These are phyloP conservation scores for Botryotinia globosa DNA, from an alignment of 2,329 filamentous ascomycete species.

Conservation along the genomic window DNA sequence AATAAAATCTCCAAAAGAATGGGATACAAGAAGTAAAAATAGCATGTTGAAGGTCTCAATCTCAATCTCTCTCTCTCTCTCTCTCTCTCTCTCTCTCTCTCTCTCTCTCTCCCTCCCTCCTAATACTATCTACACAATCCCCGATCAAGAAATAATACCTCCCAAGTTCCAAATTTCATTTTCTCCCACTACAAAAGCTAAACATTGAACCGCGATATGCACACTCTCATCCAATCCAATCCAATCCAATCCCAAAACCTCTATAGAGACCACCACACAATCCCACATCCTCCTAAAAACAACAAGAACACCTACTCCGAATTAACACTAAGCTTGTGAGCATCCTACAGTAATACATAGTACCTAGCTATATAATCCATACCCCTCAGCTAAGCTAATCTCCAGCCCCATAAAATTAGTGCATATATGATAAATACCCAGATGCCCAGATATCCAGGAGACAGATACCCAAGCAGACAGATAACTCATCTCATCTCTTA, in stretches of 20 bases:
- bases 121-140: neutral
- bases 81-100: no score
- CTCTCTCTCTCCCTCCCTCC: no score
- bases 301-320: neutral
- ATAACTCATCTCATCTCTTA: no score
- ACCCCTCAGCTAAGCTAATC: neutral
- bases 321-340: neutral
- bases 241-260: neutral
- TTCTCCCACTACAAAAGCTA: rapidly evolving
- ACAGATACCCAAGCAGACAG: neutral
- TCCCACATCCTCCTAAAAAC: neutral
- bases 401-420: neutral
- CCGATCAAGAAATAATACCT: neutral
- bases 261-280: neutral
- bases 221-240: neutral
- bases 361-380: neutral
- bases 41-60: neutral
- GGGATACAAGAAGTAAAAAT: neutral
- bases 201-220: rapidly evolving
- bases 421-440: no score
- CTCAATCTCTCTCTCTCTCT: no score
- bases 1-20: neutral
- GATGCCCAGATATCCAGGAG: no score
- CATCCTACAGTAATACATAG: no score
- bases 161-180: neutral